A percentile compares a stretch with the other conserved stretches of the same genome.
phyloP scores from a whole-genome alignment of 768 basidiomycete genomes.

The Mycena sanguinolenta region DNA sequence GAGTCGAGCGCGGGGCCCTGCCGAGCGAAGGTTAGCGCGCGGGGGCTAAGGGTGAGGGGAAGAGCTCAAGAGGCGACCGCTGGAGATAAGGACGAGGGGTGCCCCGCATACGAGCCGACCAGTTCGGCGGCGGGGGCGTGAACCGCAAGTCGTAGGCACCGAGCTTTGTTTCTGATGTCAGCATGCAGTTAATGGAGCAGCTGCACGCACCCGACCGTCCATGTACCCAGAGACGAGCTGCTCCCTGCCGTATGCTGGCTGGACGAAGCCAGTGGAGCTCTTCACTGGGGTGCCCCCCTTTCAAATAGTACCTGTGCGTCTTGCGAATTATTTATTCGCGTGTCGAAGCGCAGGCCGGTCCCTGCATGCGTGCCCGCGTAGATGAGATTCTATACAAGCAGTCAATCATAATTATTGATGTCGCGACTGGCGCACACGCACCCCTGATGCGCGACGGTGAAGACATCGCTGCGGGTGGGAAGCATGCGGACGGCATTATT shows the following conservation, averaged over 20 bases:
- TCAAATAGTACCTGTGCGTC: conserved; percentile 1
- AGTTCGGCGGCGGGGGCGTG: conserved; percentile 14
- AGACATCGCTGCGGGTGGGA: conserved; percentile 32
- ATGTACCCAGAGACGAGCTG: conserved; percentile 39
- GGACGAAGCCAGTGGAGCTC: conserved; percentile 42
- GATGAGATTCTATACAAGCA: conserved; percentile 20
- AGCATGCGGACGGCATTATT: conserved; percentile 17
- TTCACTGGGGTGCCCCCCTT: not conserved
- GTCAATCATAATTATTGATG: too few relatives aligned
- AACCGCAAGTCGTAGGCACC: conserved; percentile 32
- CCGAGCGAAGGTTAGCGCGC: not conserved
- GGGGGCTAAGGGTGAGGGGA: too few relatives aligned
- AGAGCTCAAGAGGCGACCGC: conserved; percentile 19
- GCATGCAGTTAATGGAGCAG: too few relatives aligned
- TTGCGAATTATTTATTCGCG: conserved; percentile 9
- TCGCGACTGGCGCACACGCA: not conserved
- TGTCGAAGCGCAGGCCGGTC: conserved; percentile 31
- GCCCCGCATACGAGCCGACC: conserved; percentile 17
- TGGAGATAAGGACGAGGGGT: conserved; percentile 4
- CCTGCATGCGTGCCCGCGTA: conserved; percentile 33
- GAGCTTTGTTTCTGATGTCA: conserved; percentile 7
- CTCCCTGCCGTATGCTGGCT: conserved; percentile 38
- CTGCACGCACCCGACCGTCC: conserved; percentile 28
- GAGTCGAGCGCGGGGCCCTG: conserved; percentile 77
- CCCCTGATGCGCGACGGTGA: conserved; percentile 31